Percentiles rank a stretch among this genome's conserved stretches.
Evolutionary conservation across 805 yeast species (phyloP).

Genomic region (Schwanniomyces pseudopolymorphus): DNA sequence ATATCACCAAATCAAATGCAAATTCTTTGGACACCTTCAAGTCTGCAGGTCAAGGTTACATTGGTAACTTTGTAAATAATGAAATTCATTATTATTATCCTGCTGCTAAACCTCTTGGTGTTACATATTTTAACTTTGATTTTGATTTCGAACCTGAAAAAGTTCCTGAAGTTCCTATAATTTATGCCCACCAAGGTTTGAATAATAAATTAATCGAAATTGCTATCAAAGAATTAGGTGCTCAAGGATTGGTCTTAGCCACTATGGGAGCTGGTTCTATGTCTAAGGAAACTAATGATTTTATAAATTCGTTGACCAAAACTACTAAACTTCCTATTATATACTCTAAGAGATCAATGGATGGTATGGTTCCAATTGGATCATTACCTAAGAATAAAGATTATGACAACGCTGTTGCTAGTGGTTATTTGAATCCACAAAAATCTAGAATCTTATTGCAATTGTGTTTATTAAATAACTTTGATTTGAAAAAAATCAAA

Average conservation of each 20-base stretch:
- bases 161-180: conserved; percentile 50
- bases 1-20: conserved; percentile 69
- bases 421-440: conserved; percentile 67
- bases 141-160: conserved; percentile 11
- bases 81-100: conserved; percentile 66
- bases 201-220: conserved; percentile 47
- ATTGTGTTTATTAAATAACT: conserved; percentile 47
- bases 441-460: conserved; percentile 60
- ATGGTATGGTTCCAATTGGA: conserved; percentile 66
- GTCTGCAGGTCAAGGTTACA: conserved; percentile 64
- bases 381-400: conserved; percentile 28
- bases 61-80: conserved; percentile 68
- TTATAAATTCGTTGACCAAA: conserved; percentile 39
- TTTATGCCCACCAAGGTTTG: conserved; percentile 64
- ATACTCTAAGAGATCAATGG: conserved; percentile 66
- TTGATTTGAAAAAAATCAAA: conserved; percentile 39
- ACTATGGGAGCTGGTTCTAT: conserved; percentile 74
- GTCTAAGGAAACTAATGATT: conserved; percentile 48
- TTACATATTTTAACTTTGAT: conserved; percentile 39
- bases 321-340: conserved; percentile 50
- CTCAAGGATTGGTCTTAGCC: conserved; percentile 61
- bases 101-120: conserved; percentile 56
- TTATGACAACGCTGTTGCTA: conserved; percentile 49
- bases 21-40: conserved; percentile 71
- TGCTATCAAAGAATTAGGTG: conserved; percentile 43